Evolutionary conservation across 139 green algal species (phyloP).

Genomic region (Penium margaritaceum): DNA sequence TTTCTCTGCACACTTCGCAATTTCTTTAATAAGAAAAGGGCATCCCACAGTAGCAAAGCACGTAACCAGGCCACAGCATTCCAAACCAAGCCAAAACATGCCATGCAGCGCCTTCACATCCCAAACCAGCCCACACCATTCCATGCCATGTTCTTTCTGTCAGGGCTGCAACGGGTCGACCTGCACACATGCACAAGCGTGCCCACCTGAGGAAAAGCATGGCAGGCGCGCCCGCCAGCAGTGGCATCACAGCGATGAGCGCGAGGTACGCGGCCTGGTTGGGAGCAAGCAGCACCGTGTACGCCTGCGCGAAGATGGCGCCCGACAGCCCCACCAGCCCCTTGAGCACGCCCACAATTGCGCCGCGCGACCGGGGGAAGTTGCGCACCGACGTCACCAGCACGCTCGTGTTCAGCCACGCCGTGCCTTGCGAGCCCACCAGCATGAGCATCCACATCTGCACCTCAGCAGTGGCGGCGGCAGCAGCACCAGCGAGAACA

Average conservation of each 20-base stretch:
- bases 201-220: conserved; percentile 14
- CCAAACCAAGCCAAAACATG: too few relatives aligned
- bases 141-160: too few relatives aligned
- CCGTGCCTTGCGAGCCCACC: conserved; percentile 14
- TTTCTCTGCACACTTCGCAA: too few relatives aligned
- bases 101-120: too few relatives aligned
- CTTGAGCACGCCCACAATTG: conserved; percentile 73
- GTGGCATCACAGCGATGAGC: conserved; percentile 15
- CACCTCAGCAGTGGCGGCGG: too few relatives aligned
- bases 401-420: conserved; percentile 18
- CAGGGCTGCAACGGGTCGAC: too few relatives aligned
- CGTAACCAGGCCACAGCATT: too few relatives aligned
- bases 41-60: too few relatives aligned
- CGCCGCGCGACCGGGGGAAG: conserved; percentile 68
- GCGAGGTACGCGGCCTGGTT: conserved; percentile 7
- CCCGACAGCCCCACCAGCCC: conserved; percentile 47
- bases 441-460: conserved; percentile 23
- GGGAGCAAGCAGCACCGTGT: conserved; percentile 17
- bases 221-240: conserved; percentile 1
- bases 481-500: too few relatives aligned
- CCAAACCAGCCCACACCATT: too few relatives aligned
- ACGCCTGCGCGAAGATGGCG: conserved; percentile 35
- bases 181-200: neutral
- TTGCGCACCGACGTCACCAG: conserved; percentile 54
- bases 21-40: too few relatives aligned